Base-by-base conservation (phyloP, 2,329 filamentous ascomycete genomes). In the Magnaporthiopsis incrustans region DNA sequence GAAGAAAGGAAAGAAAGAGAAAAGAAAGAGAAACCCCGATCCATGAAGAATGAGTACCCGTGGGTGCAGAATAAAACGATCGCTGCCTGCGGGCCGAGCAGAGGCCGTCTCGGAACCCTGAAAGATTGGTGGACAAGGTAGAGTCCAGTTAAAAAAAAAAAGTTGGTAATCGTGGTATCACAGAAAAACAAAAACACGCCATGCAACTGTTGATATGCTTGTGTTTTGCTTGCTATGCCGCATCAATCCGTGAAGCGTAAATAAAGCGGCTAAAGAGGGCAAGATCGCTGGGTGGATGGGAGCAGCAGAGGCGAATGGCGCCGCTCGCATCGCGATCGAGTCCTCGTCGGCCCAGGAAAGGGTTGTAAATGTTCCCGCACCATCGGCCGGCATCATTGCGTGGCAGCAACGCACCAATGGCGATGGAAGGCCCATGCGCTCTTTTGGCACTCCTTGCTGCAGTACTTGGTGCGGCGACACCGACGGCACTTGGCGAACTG, bases 391-490 rank as follows among this genome's bases (percentile, higher is more conserved):
- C 44, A 38, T 63, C 44, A 84, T 77, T 82, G 81, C 44, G 82
- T 79, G 61, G 90, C 90, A 66, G 89, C 88, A 65, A 95, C 89
- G 75, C 95, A 99, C 95, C 95, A 99, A 78, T 98, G 96, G 66
- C 95, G 88, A 75, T 99, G 95, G 77, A 92, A 98, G 33, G 95
- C 92, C 95, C 95, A 99, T 12, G 95, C 96, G 70, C 91, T 96
- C 82, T 98, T 98, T 78, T 99, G 95, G 77, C 95, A 99, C 77
- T 99, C 95, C 78, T 99, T 99, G 84, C 93, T 97, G 87, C 95
- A 99, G 80, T 97, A 97, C 77, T 99, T 99, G 67, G 95, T 99
- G 68, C 95, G 88, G 70, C 95, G 88, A 79, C 95, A 99, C 68
- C 95, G 89, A 69, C 95, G 89, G 78, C 95, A 99, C 78, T 99